Evolutionary conservation across 805 yeast genomes (phyloP).

Genomic region (Starmerella bombicola): DNA sequence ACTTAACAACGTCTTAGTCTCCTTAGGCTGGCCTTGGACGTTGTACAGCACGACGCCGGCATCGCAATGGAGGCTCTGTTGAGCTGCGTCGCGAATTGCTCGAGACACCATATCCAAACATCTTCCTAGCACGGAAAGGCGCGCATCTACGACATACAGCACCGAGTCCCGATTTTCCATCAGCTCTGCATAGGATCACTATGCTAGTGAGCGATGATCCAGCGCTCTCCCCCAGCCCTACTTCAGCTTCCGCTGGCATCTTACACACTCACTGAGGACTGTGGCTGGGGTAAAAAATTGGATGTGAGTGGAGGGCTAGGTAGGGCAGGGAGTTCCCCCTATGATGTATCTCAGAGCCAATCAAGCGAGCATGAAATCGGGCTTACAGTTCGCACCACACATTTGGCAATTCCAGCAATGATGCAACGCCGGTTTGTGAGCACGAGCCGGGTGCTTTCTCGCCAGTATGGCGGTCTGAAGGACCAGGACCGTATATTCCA

Average conservation of each 20-base stretch:
- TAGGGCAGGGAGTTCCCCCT: neutral
- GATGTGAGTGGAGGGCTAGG: too few relatives aligned
- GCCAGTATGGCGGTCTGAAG: slow-evolving; percentile 58
- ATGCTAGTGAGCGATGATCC: too few relatives aligned
- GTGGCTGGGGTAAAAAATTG: too few relatives aligned
- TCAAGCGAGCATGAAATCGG: slow-evolving; percentile 6
- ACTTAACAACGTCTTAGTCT: slow-evolving; percentile 7
- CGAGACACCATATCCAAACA: slow-evolving; percentile 43
- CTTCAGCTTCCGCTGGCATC: too few relatives aligned
- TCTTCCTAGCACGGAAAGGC: slow-evolving; percentile 19
- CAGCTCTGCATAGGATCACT: too few relatives aligned
- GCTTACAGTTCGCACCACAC: slow-evolving; percentile 1
- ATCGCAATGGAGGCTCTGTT: slow-evolving; percentile 52
- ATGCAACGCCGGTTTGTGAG: slow-evolving; percentile 20
- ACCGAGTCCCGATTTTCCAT: slow-evolving; percentile 30
- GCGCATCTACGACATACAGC: slow-evolving; percentile 29
- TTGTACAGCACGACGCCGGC: slow-evolving; percentile 54
- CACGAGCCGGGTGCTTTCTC: slow-evolving; percentile 16
- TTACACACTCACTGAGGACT: too few relatives aligned
- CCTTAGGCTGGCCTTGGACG: slow-evolving; percentile 28
- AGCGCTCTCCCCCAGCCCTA: too few relatives aligned
- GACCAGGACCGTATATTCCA: slow-evolving; percentile 83
- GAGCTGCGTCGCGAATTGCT: slow-evolving; percentile 53
- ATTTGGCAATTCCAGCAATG: neutral
- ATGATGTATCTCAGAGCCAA: slow-evolving; percentile 4